phyloP scores from a whole-genome alignment of 2,329 filamentous ascomycete genomes.

The Ascochyta fabae region DNA sequence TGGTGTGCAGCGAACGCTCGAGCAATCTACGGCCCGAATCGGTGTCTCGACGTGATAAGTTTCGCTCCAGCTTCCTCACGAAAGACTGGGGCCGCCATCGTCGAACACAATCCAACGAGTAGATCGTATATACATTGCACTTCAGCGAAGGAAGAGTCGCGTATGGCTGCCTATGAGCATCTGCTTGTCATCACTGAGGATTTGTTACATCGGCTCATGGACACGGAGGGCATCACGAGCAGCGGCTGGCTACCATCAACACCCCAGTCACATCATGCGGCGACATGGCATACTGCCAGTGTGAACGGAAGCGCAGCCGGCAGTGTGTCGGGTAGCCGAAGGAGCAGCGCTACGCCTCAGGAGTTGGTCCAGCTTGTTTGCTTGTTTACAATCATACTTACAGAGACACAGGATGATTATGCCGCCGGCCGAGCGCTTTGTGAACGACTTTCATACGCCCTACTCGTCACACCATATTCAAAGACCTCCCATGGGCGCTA shows the following conservation, averaged over 20 bases:
- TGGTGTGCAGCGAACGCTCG: slow-evolving; percentile 38
- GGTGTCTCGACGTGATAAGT: slow-evolving; percentile 46
- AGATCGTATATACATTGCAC: slow-evolving; percentile 45
- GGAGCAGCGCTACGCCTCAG: slow-evolving; percentile 35
- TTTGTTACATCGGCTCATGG: slow-evolving; percentile 40
- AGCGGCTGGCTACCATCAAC: slow-evolving; percentile 46
- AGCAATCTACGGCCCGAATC: slow-evolving; percentile 45
- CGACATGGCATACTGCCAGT: slow-evolving; percentile 29
- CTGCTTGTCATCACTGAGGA: slow-evolving; percentile 47
- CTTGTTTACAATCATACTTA: background rate
- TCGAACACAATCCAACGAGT: slow-evolving; percentile 46
- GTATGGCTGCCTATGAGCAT: slow-evolving; percentile 42
- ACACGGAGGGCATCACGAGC: slow-evolving; percentile 42
- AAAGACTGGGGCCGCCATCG: slow-evolving; percentile 45
- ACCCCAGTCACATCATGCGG: slow-evolving; percentile 42
- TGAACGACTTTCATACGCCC: slow-evolving; percentile 30
- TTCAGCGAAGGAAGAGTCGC: slow-evolving; percentile 41
- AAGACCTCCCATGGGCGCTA: slow-evolving; percentile 15
- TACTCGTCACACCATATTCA: slow-evolving; percentile 31
- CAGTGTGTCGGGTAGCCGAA: slow-evolving; percentile 30
- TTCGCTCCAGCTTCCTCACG: slow-evolving; percentile 43
- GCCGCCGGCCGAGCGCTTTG: slow-evolving; percentile 13
- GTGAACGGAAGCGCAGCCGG: slow-evolving; percentile 20
- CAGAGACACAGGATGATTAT: slow-evolving; percentile 3
- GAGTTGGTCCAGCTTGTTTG: slow-evolving; percentile 27